Base-by-base conservation (phyloP, 2,329 filamentous ascomycete genomes). In the Rhynchosporium graminicola region DNA sequence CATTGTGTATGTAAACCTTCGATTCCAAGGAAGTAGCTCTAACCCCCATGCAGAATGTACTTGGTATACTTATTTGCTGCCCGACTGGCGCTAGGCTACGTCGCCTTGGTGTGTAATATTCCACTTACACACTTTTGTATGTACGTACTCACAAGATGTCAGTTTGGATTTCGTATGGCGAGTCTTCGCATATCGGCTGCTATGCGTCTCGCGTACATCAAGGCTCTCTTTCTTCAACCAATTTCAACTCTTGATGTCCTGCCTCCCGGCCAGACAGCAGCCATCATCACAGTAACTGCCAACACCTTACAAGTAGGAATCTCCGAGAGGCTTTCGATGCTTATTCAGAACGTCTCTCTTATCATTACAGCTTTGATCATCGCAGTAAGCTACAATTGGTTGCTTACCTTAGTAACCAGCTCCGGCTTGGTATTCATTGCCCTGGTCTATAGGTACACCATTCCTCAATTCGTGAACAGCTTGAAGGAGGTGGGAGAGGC, bases 61-160 rank as follows among this genome's bases (percentile, higher is more conserved):
- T 86, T 92, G 70, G 82, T 92, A 58, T 85, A 85, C 60, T 78
- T 93, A 5, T 92, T 92, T 73, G 74, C 91, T 36, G 88, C 77
- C 9, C 85, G 87, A 51, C 87, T 90, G 65, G 72, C 77, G 20
- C 76, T 90, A 46, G 84, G 83, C 62, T 91, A 90, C 65, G 76
- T 87, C 63, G 82, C 82, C 67, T 84, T 83, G 56, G 62, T 63
- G 59, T 31, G 29, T 26, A 26, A 38, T 29, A n/a, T 20, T 2
- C 3, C 13, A 6, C 33, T 20, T 33, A 29, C 15, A 42, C 12
- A 28, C n/a, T 3, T 33, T 12, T 8, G 51, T 20, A 9, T 20
- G 10, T 8, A 3, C 26, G 1, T 40, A 48, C 54, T 61, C 8
- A 63, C 33, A 2, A 80, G 1, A 80, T 74, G 51, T 64, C 77